Conservation (phyloP, 495 filamentous ascomycete genomes). For the Bathelium albidoporum region DNA sequence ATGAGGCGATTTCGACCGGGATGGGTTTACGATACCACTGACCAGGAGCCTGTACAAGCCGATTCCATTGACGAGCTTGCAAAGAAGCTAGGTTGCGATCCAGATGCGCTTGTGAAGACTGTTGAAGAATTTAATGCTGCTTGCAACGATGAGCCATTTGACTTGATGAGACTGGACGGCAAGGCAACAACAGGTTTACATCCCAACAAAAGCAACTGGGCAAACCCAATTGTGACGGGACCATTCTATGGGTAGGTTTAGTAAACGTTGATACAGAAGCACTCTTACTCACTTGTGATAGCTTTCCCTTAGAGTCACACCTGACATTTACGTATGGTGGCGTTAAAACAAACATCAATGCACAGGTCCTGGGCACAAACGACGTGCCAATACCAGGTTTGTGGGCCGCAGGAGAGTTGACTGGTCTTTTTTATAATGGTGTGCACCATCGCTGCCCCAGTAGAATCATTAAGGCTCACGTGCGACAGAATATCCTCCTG, state of each 20-base stretch:
- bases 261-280: not conserved
- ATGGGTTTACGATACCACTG: constrained; percentile 27
- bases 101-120: constrained; percentile 21
- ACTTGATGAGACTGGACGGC: constrained; percentile 24
- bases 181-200: constrained; percentile 18
- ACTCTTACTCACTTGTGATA: not conserved
- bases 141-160: constrained; percentile 20
- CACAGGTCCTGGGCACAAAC: constrained; percentile 19
- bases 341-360: constrained; percentile 18
- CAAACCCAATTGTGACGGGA: constrained; percentile 16
- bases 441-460: not conserved
- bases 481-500: constrained; percentile 16
- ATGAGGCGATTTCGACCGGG: constrained; percentile 22
- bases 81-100: constrained; percentile 19
- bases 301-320: not conserved
- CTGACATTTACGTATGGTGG: constrained; percentile 19
- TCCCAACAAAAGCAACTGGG: constrained; percentile 26
- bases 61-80: constrained; percentile 22
- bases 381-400: constrained; percentile 19
- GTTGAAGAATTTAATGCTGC: constrained; percentile 22
- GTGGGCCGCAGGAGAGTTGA: constrained; percentile 11
- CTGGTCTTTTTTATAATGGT: constrained; percentile 19
- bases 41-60: constrained; percentile 20
- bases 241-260: constrained; percentile 19
- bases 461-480: not conserved